Base-by-base conservation (phyloP, 2,329 filamentous ascomycete genomes). In the Microdochium bolleyi region DNA sequence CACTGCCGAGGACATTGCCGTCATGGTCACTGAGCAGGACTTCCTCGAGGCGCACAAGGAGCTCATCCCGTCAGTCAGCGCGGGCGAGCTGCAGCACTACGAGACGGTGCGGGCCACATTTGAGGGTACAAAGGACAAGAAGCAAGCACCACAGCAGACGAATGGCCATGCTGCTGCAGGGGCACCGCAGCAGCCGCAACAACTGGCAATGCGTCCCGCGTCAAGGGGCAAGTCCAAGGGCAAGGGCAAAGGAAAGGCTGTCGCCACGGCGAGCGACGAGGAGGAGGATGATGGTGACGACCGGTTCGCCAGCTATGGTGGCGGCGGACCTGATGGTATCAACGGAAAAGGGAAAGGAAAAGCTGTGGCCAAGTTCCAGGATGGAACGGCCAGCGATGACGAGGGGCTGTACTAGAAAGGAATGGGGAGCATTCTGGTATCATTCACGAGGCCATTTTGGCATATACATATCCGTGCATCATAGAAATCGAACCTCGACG, bases 31-130 rank as follows among this genome's bases (percentile, higher is more conserved):
- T 1, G 92, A 96, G 68, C 80, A 87, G 49, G 94, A 99, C 68
- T 99, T 99, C 64, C 67, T 87, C 22, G 81, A 82, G 24, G 94
- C 94, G 1, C 84, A 92, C 62, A 74, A 75, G 46, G 94, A 97
- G 71, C 78, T 99, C 41, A 85, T 97, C n/a, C 92, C 92, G 16
- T 92, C 87, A 71, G 94, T 99, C 51, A 96, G 90, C 63, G 85
- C 87, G 11, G 92, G 95, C 56, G 94, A 99, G 72, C 73, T 99
- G 41, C 81, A 87, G 49, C 94, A 99, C 66, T 99, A 97, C 62
- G 89, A 96, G 64, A 75, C 80, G 1, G 92, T 99, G 5, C 78
- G 94, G 38, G 83, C 80, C 19, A 81, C 83, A 19, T 99, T 99
- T 64, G 94, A 99, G 64, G 86, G 86, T 10, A 71, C 67, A 4